Base-by-base conservation (phyloP, 805 yeast genomes). In the Wickerhamomyces chambardii region DNA sequence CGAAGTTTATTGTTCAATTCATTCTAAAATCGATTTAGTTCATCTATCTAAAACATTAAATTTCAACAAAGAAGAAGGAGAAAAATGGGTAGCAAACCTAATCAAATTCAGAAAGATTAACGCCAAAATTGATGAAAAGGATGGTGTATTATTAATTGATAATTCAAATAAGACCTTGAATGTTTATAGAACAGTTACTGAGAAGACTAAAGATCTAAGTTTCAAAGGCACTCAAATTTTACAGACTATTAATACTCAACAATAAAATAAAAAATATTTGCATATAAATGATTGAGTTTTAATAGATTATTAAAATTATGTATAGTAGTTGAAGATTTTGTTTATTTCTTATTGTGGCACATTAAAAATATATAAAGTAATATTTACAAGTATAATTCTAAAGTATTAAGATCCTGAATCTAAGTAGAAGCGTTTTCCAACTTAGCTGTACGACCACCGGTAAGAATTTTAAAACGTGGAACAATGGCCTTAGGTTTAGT, bases 111-210 rank as follows among this genome's bases (percentile, higher is more conserved):
- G 66, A 18, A 66, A 66, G 42, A 62, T 68, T 55, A 73, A 71
- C 46, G 78, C 76, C 21, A 68, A 69, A 53, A 68, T 75, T 38
- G 67, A 73, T 41, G 71, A 69, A 43, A 56, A 64, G 31, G 70
- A 67, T 42, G 74, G 70, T 29, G 66, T 73, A 21, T 61, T 78
- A 39, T 69, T 70, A 55, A 24, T 24, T 24, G 27, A 24, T 12
- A 24, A 24, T 24, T 69, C 69, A 51, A 75, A 73, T 44, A 72
- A 75, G 37, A 57, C 64, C 16, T 66, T 66, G 34, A 64, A 75
- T 46, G 73, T 75, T 29, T 68, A 80, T 59, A 86, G 83, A 45
- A 81, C 78, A 44, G 71, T 83, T 28, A 70, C 73, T 42, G 84
- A 78, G 47, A 74, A 70, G 55, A 75, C 83, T n/a, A 78, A 77